Base-by-base conservation (phyloP, 2,329 filamentous ascomycete genomes). In the Trichoderma breve region DNA sequence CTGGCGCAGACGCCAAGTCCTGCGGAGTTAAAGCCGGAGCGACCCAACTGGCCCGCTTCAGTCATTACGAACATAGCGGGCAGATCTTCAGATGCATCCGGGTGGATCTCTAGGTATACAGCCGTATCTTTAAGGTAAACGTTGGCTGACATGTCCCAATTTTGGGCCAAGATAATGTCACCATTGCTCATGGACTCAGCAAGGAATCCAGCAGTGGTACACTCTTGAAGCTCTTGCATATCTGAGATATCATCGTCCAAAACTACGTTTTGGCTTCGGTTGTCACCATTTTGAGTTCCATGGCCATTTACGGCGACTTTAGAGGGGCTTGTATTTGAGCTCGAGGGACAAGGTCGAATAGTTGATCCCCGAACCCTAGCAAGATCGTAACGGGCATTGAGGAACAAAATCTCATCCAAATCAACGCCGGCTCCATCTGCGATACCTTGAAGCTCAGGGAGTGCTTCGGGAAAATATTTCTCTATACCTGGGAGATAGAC, bases 101-200 rank as follows among this genome's bases (percentile, higher is more conserved):
- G 71, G 51, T 73, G 34, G 6, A 73, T 65, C 47, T 73, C 71
- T 12, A 73, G 64, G 51, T 70, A 67, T 30, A 67, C 15, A 34
- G 63, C 55, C 24, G 69, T 73, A 58, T 70, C 70, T 14, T 63
- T 66, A 36, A 66, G 60, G 30, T 28, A 70, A 15, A 73, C 53
- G 24, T 65, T 68, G 32, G 70, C 63, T 14, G 72, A 61, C 70
- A 72, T 73, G n/a, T 73, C 71, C 71, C 71, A 73, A 61, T 73
- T 73, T 51, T 67, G 60, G 68, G 51, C 69, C 67, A 71, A 21
- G 53, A 71, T 21, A n/a, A 73, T 68, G 28, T 71, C 67, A 14
- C 71, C 60, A 21, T 43, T 66, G 18, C 47, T 24, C 24, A 32
- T 66, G 1, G 67, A 58, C 28, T 58, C 67, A 18, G 57, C 36